Evolutionary conservation across 495 filamentous ascomycete genomes (phyloP).

Genomic region (Penicillium desertorum): DNA sequence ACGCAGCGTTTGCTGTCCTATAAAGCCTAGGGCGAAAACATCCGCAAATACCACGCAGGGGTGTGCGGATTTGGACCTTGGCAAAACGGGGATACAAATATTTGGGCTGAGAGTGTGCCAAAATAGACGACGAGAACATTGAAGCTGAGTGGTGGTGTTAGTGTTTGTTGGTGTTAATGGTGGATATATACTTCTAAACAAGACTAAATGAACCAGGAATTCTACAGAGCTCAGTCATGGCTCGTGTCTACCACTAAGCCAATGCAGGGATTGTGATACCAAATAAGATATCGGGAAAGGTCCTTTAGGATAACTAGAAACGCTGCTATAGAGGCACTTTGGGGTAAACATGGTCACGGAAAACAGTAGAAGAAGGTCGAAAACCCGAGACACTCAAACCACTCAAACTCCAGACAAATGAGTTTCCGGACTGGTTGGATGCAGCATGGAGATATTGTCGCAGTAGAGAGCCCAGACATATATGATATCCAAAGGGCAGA

Average conservation of each 20-base stretch:
- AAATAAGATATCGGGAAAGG: conserved; percentile 45
- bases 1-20: conserved; percentile 35
- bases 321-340: too few relatives aligned
- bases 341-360: too few relatives aligned
- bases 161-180: too few relatives aligned
- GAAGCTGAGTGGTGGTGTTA: conserved; percentile 25
- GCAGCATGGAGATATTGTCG: too few relatives aligned
- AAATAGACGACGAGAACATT: conserved; percentile 48
- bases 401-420: too few relatives aligned
- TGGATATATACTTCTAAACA: conserved; percentile 41
- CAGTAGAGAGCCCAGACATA: too few relatives aligned
- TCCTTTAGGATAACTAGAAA: too few relatives aligned
- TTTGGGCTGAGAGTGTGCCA: conserved; percentile 41
- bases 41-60: conserved; percentile 40
- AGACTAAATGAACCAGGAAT: neutral
- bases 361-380: too few relatives aligned
- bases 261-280: conserved; percentile 51
- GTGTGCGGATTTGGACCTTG: conserved; percentile 43
- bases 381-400: too few relatives aligned
- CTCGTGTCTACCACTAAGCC: conserved; percentile 53
- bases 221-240: conserved; percentile 34
- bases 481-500: too few relatives aligned
- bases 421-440: too few relatives aligned
- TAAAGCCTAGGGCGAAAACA: conserved; percentile 42
- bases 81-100: conserved; percentile 41